A percentile compares a stretch with the other conserved stretches of the same genome.
Conservation (phyloP, 2,329 filamentous ascomycete species). For the Aspergillus sp. region DNA sequence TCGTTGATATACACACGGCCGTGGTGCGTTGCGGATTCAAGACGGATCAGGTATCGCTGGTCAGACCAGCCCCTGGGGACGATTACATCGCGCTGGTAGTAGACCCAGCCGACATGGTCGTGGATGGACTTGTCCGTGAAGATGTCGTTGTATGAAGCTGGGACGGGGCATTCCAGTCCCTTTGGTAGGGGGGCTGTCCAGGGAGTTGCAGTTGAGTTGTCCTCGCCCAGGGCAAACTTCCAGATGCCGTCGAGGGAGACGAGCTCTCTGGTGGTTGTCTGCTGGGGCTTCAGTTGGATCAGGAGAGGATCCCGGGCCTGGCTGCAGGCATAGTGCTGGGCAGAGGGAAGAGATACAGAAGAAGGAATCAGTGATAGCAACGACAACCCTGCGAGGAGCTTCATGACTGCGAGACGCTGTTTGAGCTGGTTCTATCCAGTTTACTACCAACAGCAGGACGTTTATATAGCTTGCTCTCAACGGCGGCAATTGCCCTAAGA, state of each 20-base stretch:
- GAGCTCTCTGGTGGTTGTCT: slow-evolving; percentile 9
- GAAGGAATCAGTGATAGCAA: neutral
- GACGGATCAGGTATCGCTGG: slow-evolving; percentile 22
- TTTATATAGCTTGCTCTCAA: neutral
- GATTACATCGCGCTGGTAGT: slow-evolving; percentile 28
- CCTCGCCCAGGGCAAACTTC: slow-evolving; percentile 12
- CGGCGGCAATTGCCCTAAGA: neutral
- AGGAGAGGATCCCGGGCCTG: neutral
- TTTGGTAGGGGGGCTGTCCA: slow-evolving; percentile 6
- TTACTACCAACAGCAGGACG: neutral
- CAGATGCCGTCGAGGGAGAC: slow-evolving; percentile 17
- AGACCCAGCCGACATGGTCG: slow-evolving; percentile 33
- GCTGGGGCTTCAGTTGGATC: slow-evolving; percentile 1
- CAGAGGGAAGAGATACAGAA: neutral
- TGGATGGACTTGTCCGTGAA: slow-evolving; percentile 18
- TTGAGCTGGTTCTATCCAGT: neutral
- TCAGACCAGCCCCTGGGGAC: slow-evolving; percentile 22
- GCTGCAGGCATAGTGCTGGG: neutral
- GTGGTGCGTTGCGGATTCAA: slow-evolving; percentile 29
- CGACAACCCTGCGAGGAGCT: neutral
- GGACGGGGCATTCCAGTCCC: slow-evolving; percentile 16
- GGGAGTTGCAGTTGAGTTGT: neutral
- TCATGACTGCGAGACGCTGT: too few species aligned
- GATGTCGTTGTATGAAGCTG: slow-evolving; percentile 19
- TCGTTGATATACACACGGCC: slow-evolving; percentile 30